Base-by-base conservation (phyloP, 257 asterid genomes). In the Solanum neorickii region DNA sequence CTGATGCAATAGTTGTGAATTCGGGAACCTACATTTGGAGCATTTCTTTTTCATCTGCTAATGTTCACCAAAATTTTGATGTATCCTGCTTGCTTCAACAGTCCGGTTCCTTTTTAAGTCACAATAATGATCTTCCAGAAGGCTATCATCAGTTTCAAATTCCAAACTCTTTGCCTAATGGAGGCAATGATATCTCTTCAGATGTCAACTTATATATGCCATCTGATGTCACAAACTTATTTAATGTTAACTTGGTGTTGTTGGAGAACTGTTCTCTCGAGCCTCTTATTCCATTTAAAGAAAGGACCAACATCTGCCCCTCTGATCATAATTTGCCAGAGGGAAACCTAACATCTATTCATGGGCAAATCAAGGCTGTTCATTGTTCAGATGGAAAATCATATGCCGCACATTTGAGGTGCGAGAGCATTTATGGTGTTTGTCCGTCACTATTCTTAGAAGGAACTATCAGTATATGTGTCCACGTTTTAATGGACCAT, bases 281-380 rank as follows among this genome's bases (percentile, higher is more conserved):
- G 88, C 85, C 86, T 37, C 88, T 87, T 42, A 86, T 87, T 89
- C 86, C 90, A 88, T 83, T 78, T 37, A 84, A 74, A 87, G 92
- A 87, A 83, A 89, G 86, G 89, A 73, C 86, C 47, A 89, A 89
- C 78, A 87, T 37, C 47, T 87, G 75, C 27, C 88, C 72, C 89
- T 83, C 91, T 89, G 89, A 82, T 87, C 75, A 65, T 89, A 91
- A 86, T 65, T 91, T 97, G 90, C 99, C 96, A 47, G 93, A 91
- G 87, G 99, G 99, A 35, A 82, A 92, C 83, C 93, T 97, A 66
- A 87, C 89, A 87, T 91, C 96, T 75, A 90, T 97, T 78, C 90
- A 85, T 75, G 99, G 99, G 72, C 90, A 66, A 62, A 94, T 97
- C 76, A 70, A 88, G 89, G 95, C 92, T 86, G 83, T 94, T 88